These are phyloP conservation scores for Neopestalotiopsis sp. DNA, from an alignment of 2,329 filamentous ascomycete genomes.

Conservation along the genomic window DNA sequence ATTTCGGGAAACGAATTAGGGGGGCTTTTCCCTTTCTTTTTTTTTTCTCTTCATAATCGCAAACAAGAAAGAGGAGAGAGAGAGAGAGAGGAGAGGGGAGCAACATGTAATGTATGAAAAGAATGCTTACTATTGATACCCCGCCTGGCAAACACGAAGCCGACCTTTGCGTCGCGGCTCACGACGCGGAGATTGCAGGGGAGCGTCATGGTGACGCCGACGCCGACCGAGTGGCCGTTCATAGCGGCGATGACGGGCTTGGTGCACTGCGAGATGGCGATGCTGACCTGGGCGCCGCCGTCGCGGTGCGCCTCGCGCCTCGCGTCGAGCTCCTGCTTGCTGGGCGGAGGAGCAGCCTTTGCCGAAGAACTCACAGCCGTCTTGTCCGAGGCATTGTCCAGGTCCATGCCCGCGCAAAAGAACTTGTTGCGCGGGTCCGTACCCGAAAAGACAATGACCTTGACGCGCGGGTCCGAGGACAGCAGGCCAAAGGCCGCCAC, in stretches of 20 bases:
- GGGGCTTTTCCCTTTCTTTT: too few relatives aligned
- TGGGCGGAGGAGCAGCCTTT: not conserved
- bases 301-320: constrained; percentile 42
- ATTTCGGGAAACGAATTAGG: too few relatives aligned
- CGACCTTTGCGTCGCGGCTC: constrained; percentile 66
- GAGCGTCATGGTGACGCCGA: constrained; percentile 67
- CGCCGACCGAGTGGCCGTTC: constrained; percentile 63
- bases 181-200: constrained; percentile 59
- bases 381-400: constrained; percentile 38
- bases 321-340: constrained; percentile 12
- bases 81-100: not conserved
- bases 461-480: constrained; percentile 58
- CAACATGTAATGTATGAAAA: too few relatives aligned
- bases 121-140: constrained; percentile 58
- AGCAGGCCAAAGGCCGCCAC: constrained; percentile 56
- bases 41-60: too few relatives aligned
- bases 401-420: constrained; percentile 66
- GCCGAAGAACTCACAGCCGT: constrained; percentile 25
- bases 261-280: constrained; percentile 60
- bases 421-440: constrained; percentile 51
- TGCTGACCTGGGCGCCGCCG: constrained; percentile 56
- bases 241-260: constrained; percentile 65
- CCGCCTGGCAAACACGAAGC: constrained; percentile 74
- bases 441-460: constrained; percentile 59
- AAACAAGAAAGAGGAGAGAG: not conserved